Base-by-base conservation (phyloP, 768 basidiomycete genomes). In the Suillus weaverae region DNA sequence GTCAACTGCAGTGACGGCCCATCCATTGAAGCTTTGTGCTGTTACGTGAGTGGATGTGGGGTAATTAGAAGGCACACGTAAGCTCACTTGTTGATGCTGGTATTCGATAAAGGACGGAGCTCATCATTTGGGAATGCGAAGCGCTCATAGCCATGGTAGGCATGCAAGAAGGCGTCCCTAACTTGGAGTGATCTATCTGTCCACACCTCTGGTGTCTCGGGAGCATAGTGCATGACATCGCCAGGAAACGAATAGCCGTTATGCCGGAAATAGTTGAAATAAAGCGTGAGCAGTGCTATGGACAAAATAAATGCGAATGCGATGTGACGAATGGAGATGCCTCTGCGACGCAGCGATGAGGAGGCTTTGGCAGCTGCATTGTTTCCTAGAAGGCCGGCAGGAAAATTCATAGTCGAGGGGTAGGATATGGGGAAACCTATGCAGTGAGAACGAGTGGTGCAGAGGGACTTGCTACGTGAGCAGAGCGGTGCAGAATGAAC, bases 1-100 rank as follows among this genome's bases (percentile, higher is more conserved):
- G 71, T 97, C 95, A 57, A 94, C 83, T 53, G 86, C 81, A 5
- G 91, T 89, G 1, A 91, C 82, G 30, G 88, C 89, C 91, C 91
- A 94, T 8, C 89, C 89, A 71, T 92, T 92, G 73, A 92, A 90
- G 66, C 90, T 92, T 65, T n/a, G 18, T 16, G 14, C 43, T 26
- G 26, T 32, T 41, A 59, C 5, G 57, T 59, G 39, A 59, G 39
- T 39, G 3, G 4, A 30, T 59, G 59, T 70, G 54, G 60, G 36
- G 11, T 33, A 9, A 43, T 46, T n/a, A 56, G 39, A 53, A 57
- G 16, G 0, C 51, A 46, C 43, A 38, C 11, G 43, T 30, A 16
- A 30, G 70, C 84, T 64, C 69, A 90, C 90, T 84, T 83, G 74
- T 89, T 76, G 22, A 80, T 73, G 30, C 74, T 73, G 4, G 67